These are phyloP conservation scores for Clavispora fructus DNA, from an alignment of 805 yeast species.

Conservation along the genomic window DNA sequence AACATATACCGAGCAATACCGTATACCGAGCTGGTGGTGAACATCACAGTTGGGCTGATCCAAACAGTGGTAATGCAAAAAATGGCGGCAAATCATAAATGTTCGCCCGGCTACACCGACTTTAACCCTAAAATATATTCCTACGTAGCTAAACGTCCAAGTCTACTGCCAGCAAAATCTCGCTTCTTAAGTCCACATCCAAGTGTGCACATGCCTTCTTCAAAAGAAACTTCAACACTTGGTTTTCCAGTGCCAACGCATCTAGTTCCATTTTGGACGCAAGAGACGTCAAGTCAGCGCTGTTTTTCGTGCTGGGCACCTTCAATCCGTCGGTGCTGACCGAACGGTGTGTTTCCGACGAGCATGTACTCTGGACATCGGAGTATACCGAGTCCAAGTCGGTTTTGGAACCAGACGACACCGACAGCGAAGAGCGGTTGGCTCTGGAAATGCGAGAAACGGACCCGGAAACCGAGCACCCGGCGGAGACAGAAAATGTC, in stretches of 20 bases:
- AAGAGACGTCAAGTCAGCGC: slow-evolving; percentile 5
- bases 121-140: not conserved
- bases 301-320: not conserved
- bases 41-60: no score
- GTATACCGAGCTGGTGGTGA: no score
- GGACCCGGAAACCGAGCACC: not conserved
- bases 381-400: slow-evolving; percentile 28
- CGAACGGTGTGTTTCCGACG: not conserved
- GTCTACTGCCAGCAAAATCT: slow-evolving; percentile 13
- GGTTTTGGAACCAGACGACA: slow-evolving; percentile 14
- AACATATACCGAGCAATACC: no score
- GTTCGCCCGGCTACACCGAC: no score
- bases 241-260: slow-evolving; percentile 20
- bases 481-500: slow-evolving; percentile 17
- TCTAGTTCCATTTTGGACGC: slow-evolving; percentile 5
- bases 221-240: slow-evolving; percentile 21
- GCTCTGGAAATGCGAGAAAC: slow-evolving; percentile 1
- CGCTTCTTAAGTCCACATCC: slow-evolving; percentile 13
- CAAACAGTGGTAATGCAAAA: no score
- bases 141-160: not conserved
- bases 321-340: not conserved
- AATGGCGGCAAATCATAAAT: no score
- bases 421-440: slow-evolving; percentile 18
- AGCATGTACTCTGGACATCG: slow-evolving; percentile 14
- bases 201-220: slow-evolving; percentile 21